These are phyloP conservation scores for Skeletonema tropicum DNA, from an alignment of 108 stramenopile genomes.

Conservation along the genomic window DNA sequence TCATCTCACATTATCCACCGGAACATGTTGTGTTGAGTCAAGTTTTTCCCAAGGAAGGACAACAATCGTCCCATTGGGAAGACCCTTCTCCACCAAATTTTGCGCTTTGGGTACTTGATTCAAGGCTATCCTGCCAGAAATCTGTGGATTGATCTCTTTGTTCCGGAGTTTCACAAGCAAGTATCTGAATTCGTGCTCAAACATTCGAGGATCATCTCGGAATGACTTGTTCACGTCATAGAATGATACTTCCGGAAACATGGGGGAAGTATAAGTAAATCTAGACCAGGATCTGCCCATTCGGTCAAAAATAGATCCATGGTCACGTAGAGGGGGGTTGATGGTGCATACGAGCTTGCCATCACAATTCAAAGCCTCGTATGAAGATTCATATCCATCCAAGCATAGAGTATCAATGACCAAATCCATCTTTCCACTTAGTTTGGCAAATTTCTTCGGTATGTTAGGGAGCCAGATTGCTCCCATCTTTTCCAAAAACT, in stretches of 20 bases:
- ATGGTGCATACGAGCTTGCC: conserved; percentile 55
- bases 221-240: conserved; percentile 61
- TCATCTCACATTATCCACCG: neutral
- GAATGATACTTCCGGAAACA: conserved; percentile 42
- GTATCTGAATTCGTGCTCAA: conserved; percentile 55
- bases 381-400: conserved; percentile 44
- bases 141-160: conserved; percentile 64
- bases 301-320: conserved; percentile 36
- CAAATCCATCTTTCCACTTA: conserved; percentile 70
- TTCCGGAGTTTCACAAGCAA: conserved; percentile 55
- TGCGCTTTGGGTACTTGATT: conserved; percentile 71
- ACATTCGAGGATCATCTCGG: conserved; percentile 42
- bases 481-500: conserved; percentile 50
- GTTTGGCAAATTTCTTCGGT: conserved; percentile 38
- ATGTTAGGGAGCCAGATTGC: conserved; percentile 58
- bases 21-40: conserved; percentile 12
- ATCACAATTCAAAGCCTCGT: conserved; percentile 39
- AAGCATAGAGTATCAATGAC: conserved; percentile 68
- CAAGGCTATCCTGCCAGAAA: conserved; percentile 58
- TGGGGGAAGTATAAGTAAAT: conserved; percentile 44
- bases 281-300: conserved; percentile 41
- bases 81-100: conserved; percentile 55
- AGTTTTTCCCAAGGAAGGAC: conserved; percentile 64
- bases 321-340: conserved; percentile 10
- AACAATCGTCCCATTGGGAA: conserved; percentile 58